Percentiles rank a stretch among this genome's conserved stretches.
Evolutionary conservation across 306 rosid species (phyloP).

Genomic region (Medicago lupulina): DNA sequence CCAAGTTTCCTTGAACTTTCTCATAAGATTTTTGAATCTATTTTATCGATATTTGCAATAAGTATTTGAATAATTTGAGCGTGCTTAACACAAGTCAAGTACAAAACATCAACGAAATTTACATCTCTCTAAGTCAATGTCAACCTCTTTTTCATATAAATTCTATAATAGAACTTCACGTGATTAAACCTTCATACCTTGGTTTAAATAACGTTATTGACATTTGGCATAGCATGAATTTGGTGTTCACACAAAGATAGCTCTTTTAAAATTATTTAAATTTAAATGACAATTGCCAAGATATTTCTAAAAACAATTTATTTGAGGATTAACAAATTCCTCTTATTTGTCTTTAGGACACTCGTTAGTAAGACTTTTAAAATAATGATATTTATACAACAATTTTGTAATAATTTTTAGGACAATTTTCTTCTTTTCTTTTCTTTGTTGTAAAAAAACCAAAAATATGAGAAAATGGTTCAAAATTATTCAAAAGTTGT

Average conservation of each 20-base stretch:
- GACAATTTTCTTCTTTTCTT: too few species aligned
- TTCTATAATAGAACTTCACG: not conserved
- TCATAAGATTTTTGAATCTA: not conserved
- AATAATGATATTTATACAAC: too few species aligned
- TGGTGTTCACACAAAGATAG: not conserved
- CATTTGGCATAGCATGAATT: not conserved
- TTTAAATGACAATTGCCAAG: too few species aligned
- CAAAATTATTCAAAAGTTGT: too few species aligned
- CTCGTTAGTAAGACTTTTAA: too few species aligned
- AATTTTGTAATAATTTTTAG: too few species aligned
- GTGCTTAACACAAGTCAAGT: not conserved
- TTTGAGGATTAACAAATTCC: too few species aligned
- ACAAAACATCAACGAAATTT: conserved; percentile 7
- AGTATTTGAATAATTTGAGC: not conserved
- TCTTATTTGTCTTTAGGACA: too few species aligned
- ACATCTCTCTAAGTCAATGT: conserved; percentile 8
- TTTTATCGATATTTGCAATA: not conserved
- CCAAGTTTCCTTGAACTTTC: conserved; percentile 11
- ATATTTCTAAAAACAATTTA: too few species aligned
- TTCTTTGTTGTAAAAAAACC: too few species aligned
- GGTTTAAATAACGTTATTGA: not conserved
- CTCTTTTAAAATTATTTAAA: too few species aligned
- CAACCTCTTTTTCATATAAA: not conserved
- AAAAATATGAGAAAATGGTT: too few species aligned
- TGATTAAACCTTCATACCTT: not conserved